Base-by-base conservation (phyloP, 1,284 basidiomycete species). In the Xerocomus amazonicus region DNA sequence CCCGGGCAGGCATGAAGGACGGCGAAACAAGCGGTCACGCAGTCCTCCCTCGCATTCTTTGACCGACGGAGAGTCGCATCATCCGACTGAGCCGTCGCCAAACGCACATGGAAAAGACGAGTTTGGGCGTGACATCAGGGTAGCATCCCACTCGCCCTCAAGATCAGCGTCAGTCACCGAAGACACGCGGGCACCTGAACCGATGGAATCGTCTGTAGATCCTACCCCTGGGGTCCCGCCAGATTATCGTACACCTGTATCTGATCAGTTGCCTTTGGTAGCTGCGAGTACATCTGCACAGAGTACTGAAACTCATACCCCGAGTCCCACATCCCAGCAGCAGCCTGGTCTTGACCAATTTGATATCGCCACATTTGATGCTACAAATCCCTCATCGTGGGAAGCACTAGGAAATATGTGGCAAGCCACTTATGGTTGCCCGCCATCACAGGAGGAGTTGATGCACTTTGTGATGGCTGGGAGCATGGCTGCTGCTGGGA, bases 41-140 rank as follows among this genome's bases (percentile, higher is more conserved):
- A 87, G 81, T 62, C 83, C 83, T 52, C 77, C 79, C 51, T 68
- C 70, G 46, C 71, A 76, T 61, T 73, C 73, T 34, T 65, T 70
- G 35, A 54, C 62, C 41, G 54, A 63, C 47, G 59, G 56, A 52
- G 56, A 60, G 48, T 27, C 56, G 27, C 56, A 53, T 50, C 55
- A 44, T 50, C 58, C 48, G 43, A 54, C 59, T 48, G 55, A 63
- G 42, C 51, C 56, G 36, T 57, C 53, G 48, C 42, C 59, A 41
- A 62, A 56, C 57, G 66, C 69, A 53, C 53, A 68, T 29, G 79
- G 72, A 52, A 87, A 81, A 67, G 87, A 90, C 74, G 87, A 90
- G 66, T 90, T 90, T 67, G 87, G 88, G 57, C 79, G 88, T 60
- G 87, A 90, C 65, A 76, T 88, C 60, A 76, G 87, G 60, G 70